Evolutionary conservation across 257 asterid species (phyloP).

Genomic region (Salvia splendens): DNA sequence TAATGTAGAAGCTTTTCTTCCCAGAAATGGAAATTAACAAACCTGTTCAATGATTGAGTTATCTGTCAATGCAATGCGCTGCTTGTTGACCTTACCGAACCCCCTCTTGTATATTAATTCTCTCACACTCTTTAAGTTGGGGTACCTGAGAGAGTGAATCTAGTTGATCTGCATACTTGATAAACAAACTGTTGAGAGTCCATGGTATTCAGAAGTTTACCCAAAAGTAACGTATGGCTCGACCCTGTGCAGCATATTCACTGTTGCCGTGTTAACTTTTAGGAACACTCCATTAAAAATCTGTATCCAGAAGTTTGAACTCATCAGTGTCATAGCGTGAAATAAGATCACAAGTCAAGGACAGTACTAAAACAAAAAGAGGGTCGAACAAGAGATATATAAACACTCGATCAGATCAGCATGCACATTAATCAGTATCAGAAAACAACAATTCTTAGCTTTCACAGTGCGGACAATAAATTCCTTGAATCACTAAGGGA

Average conservation of each 20-base stretch:
- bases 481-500: no score
- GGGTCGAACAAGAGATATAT: no score
- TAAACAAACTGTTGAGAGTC: no score
- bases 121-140: conserved; percentile 65
- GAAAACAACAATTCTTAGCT: no score
- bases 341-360: no score
- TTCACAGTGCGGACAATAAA: no score
- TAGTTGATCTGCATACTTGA: no score
- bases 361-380: no score
- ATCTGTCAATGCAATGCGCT: conserved; percentile 69
- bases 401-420: no score
- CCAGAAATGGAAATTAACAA: neutral
- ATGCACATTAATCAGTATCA: no score
- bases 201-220: conserved; percentile 27
- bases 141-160: conserved; percentile 42
- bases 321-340: no score
- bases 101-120: conserved; percentile 79
- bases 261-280: conserved; percentile 74
- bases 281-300: conserved; percentile 74
- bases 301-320: conserved; percentile 27
- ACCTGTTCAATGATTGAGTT: conserved; percentile 71
- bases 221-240: conserved; percentile 84
- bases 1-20: neutral
- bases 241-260: conserved; percentile 73
- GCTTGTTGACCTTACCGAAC: conserved; percentile 71